These are phyloP conservation scores for Ascochyta rabiei DNA, from an alignment of 2,329 filamentous ascomycete genomes.

Conservation along the genomic window DNA sequence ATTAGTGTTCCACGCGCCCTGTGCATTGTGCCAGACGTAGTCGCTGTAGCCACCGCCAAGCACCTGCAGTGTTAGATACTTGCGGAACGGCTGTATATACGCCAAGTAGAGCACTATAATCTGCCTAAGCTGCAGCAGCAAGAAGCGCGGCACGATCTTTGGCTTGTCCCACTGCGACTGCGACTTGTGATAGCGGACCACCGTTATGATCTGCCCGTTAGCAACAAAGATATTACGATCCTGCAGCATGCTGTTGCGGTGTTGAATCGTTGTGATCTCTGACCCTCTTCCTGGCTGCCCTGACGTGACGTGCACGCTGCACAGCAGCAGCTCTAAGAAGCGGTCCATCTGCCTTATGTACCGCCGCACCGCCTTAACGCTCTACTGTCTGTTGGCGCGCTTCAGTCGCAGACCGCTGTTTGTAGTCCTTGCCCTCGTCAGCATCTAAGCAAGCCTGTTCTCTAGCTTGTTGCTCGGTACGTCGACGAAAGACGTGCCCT, in stretches of 20 bases:
- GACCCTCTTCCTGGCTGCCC: not conserved
- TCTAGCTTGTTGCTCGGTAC: not conserved
- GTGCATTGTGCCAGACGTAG: not conserved
- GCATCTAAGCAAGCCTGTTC: not conserved
- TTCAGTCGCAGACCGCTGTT: not conserved
- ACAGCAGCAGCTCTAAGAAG: not conserved
- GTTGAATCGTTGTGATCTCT: not conserved
- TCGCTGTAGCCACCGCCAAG: constrained; percentile 4
- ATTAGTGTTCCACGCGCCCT: not conserved
- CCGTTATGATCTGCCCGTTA: constrained; percentile 21
- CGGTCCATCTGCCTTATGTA: not conserved
- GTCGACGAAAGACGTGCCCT: not conserved
- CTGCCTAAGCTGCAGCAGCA: no score
- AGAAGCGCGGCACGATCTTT: no score
- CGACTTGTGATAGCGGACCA: constrained; percentile 32
- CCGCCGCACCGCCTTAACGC: not conserved
- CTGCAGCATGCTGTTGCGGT: constrained; percentile 21
- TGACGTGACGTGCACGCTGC: not conserved
- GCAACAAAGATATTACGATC: constrained; percentile 29
- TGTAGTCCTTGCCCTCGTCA: not conserved
- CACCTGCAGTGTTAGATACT: constrained; percentile 23
- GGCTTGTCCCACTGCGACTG: constrained; percentile 19
- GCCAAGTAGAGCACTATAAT: no score
- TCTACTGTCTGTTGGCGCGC: not conserved
- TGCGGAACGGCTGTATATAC: constrained; percentile 19